Evolutionary conservation across 306 rosid species (phyloP).

Genomic region (Lathyrus oleraceus): DNA sequence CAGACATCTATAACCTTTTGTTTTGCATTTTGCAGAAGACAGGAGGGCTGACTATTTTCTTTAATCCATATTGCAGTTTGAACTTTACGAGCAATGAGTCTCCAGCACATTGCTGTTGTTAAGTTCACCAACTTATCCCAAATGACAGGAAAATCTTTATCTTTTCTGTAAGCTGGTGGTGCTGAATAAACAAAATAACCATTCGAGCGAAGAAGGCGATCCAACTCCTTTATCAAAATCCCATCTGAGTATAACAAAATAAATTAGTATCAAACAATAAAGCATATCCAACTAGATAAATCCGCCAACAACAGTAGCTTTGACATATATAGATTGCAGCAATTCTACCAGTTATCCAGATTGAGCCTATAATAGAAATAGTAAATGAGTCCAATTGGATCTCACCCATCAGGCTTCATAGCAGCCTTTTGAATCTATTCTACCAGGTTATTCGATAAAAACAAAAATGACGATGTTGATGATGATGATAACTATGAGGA

Average conservation of each 20-base stretch:
- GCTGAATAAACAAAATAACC: conserved; percentile 92
- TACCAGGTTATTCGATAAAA: conserved; percentile 1
- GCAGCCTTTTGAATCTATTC: conserved; percentile 18
- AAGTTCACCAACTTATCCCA: conserved; percentile 83
- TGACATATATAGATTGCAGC: conserved; percentile 24
- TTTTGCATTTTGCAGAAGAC: conserved; percentile 57
- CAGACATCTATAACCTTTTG: conserved; percentile 61
- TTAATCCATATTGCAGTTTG: conserved; percentile 98
- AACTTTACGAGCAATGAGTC: conserved; percentile 76
- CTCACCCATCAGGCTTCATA: background rate
- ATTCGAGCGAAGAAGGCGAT: conserved; percentile 73
- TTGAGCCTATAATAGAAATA: conserved; percentile 26
- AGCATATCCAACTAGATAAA: conserved; percentile 2
- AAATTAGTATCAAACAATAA: conserved; percentile 8
- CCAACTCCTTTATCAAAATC: conserved; percentile 76
- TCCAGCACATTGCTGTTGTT: conserved; percentile 95
- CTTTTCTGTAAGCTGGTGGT: conserved; percentile 85
- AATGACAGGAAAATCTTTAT: conserved; percentile 67
- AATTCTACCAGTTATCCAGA: conserved; percentile 23
- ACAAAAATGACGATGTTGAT: background rate
- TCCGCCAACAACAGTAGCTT: background rate
- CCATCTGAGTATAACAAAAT: conserved; percentile 65
- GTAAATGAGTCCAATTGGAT: conserved; percentile 8
- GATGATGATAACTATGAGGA: background rate
- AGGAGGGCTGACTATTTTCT: conserved; percentile 61